Evolutionary conservation across 306 rosid genomes (phyloP).

Genomic region (Prunus armeniaca): DNA sequence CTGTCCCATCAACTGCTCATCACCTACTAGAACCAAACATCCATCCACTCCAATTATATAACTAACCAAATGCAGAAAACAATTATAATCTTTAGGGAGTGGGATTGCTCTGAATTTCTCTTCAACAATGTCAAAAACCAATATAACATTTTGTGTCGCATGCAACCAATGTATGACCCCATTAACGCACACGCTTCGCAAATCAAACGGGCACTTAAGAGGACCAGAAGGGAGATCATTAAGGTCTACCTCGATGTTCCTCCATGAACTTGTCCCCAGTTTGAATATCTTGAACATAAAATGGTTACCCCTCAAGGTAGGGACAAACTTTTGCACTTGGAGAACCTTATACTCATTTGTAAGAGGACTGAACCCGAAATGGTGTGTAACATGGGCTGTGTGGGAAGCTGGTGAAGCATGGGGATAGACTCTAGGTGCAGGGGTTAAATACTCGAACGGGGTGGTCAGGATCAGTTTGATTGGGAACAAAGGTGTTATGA

Average conservation of each 20-base stretch:
- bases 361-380: neutral
- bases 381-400: neutral
- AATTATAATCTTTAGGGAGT: neutral
- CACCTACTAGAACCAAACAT: neutral
- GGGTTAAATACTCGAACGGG: neutral
- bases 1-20: neutral
- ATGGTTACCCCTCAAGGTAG: too few relatives aligned
- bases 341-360: neutral
- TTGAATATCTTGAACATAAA: neutral
- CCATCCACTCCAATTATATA: neutral
- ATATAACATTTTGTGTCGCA: neutral
- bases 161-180: constrained; percentile 9
- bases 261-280: neutral
- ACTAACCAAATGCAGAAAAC: neutral
- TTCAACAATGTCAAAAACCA: neutral
- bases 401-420: neutral
- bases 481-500: neutral
- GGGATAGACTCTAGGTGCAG: neutral
- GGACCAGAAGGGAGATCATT: neutral
- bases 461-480: neutral
- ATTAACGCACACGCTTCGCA: neutral
- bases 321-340: neutral
- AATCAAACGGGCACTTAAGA: neutral
- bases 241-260: neutral
- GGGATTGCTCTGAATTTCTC: constrained; percentile 2